phyloP scores from a whole-genome alignment of 345 rosid species.

The Gossypium arboreum region DNA sequence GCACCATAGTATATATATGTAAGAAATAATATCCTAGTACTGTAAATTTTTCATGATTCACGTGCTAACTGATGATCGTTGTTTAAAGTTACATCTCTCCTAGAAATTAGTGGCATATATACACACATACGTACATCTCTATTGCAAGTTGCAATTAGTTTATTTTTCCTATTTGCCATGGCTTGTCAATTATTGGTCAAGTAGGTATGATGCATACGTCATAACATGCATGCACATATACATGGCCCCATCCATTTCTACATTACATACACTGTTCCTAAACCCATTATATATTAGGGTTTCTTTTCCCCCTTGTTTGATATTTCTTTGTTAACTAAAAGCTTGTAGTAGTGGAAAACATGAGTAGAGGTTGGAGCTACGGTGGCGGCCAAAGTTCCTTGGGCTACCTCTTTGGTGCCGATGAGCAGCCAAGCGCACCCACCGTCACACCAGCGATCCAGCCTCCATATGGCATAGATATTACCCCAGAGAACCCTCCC shows the following conservation, averaged over 20 bases:
- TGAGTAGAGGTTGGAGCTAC: slow-evolving; percentile 22
- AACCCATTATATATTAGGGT: slow-evolving; percentile 12
- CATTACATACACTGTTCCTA: not conserved
- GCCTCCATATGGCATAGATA: slow-evolving; percentile 18
- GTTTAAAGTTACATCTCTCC: not conserved
- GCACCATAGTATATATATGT: not conserved
- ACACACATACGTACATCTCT: no score
- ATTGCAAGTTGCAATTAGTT: not conserved
- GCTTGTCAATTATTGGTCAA: not conserved
- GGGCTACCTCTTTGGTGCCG: slow-evolving; percentile 16
- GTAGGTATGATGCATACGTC: not conserved
- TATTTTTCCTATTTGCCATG: not conserved
- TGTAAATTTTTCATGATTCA: not conserved
- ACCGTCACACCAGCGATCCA: slow-evolving; percentile 12
- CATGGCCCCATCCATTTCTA: not conserved
- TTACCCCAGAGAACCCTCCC: slow-evolving; percentile 7
- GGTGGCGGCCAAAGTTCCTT: slow-evolving; percentile 21
- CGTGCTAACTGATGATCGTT: not conserved
- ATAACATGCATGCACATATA: slow-evolving; percentile 1
- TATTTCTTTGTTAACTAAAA: not conserved
- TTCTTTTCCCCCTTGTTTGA: not conserved
- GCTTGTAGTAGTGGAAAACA: not conserved
- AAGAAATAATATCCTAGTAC: not conserved
- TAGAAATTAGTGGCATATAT: no score
- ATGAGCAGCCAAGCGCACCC: slow-evolving; percentile 16